Base-by-base conservation (phyloP, 495 filamentous ascomycete genomes). In the Daldinia bambusicola region DNA sequence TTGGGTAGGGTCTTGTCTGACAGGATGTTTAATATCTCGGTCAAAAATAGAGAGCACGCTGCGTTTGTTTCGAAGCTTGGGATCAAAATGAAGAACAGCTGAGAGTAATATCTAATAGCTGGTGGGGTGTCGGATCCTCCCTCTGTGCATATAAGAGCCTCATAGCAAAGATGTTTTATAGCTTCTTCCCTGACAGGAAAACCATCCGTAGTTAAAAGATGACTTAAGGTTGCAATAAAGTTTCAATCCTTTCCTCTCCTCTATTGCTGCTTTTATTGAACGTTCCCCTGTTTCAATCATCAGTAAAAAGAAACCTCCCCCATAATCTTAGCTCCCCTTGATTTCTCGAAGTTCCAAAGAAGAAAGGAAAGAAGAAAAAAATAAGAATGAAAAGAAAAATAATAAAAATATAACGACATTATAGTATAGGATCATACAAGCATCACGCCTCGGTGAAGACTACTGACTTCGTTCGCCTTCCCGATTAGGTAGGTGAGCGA, bases 401-500 rank as follows among this genome's bases (percentile, higher is more conserved):
- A n/a, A n/a, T n/a, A 3, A 48, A 20, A 20, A 7, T 20, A 48
- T 22, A 48, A 20, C 43, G 43, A 48, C 16, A 45, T 45, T 20
- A 8, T n/a, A n/a, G n/a, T n/a, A n/a, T 26, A 56, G 48, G 48
- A 31, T 52, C 50, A 30, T 48, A 13, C 55, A 16, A 20, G 40
- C 34, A 22, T 43, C 32, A 43, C 31, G 31, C 31, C 63, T 66
- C 63, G 55, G 63, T 58, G 41, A 66, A 32, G 9, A 26, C 1
- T 37, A 26, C 0, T 38, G 13, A 53, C 16, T 14, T 38, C 32
- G 9, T 22, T 34, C 36, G 14, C 32, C 36, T 71, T 59, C 69
- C 58, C 38, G 37, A 72, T 63, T 67, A 61, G 64, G 70, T n/a
- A 68, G 60, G 69, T 63, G 51, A 38, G 32, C 22, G 37, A 18